Evolutionary conservation across 306 rosid genomes (phyloP), one percentile per base, ranked within the genome.

Genomic region (Gastrolobium bilobum): DNA sequence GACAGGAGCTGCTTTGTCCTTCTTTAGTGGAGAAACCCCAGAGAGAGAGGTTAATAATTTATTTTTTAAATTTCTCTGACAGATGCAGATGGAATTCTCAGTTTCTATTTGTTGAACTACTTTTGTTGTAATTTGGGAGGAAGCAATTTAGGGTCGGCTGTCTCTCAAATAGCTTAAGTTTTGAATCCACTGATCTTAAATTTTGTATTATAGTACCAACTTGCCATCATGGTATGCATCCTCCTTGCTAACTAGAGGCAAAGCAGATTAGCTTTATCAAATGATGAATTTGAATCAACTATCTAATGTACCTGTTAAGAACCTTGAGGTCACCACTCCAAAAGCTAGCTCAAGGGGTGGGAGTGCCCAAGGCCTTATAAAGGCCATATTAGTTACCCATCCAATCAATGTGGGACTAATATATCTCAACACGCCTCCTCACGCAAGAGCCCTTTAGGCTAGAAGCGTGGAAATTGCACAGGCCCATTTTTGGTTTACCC

Each of bases 11-110:
- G 94, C 79, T 9, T 47, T 81, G 79, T 89, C 97, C 60, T 85
- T 84, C 58, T 93, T 91, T 47, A 86, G 71, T 3, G 96, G 90
- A 64, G 98, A 90, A 81, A 71, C 86, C 73, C 97, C 97, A 35
- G 37, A 93, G 83, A 87, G 98, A 93, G 97, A 96, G 93, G 98
- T 96, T 71, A 47, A 66, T 80, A 58, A 29, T 57, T 48, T 43
- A 44, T 38, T 62, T 78, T 66, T 38, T 30, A 71, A 72, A 62
- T 63, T 76, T 75, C 66, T 56, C 57, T 9, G 43, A 60, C 6
- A 42, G 73, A 67, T 69, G 51, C 34, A 56, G 59, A 62, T 82
- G 53, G 29, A 75, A 29, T 74, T 64, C 33, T 57, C 70, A 31
- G 46, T 61, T 82, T 75, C 47, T 67, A 78, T 46, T 43, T 54